Base-by-base conservation (phyloP, 2,329 filamentous ascomycete species). In the Colletotrichum endophyticum region DNA sequence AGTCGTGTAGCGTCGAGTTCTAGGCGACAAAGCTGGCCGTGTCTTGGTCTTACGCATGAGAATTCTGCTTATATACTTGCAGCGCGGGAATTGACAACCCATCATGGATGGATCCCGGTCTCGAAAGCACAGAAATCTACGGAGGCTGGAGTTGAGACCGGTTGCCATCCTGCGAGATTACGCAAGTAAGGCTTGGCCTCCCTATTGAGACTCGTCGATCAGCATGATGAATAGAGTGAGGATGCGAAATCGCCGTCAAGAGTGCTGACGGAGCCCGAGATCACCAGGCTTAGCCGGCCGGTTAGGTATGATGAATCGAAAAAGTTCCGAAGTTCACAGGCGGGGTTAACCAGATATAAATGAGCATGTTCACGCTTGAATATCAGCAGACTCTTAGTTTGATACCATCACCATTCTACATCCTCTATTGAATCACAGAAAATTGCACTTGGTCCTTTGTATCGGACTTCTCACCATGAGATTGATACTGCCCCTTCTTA, bases 271-370 rank as follows among this genome's bases (percentile, higher is more conserved):
- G 0, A 12, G 44, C 19, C 9, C 11, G 44, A 49, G 44, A 22
- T 22, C 44, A 2, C 44, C 44, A 22, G 44, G 9, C 19, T 49
- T 22, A 22, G 44, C 0, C 0, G 19, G 3, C 1, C 39, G 1
- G 3, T 0, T n/a, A 4, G 11, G 22, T 49, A 2, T 22, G 11
- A 49, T 49, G 19, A n/a, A 49, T 49, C 19, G 1, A 49, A 22
- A 49, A n/a, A 22, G 44, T 49, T 12, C 44, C 44, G 44, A 49
- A 22, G 1, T 12, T 49, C 44, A 49, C 19, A 12, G 44, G 6
- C 44, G 19, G 44, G 0, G 19, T 49, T 49, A 2, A 49, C 1
- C 9, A 49, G 19, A 49, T 49, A 49, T 22, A n/a, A n/a, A 49
- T 49, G 19, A n/a, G 44, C 44, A 49, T 22, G 19, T 1, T 7